A percentile compares a stretch with the other conserved stretches of the same genome.
Evolutionary conservation across 2,329 filamentous ascomycete genomes (phyloP).

Genomic region (Trichoderma harzianum): DNA sequence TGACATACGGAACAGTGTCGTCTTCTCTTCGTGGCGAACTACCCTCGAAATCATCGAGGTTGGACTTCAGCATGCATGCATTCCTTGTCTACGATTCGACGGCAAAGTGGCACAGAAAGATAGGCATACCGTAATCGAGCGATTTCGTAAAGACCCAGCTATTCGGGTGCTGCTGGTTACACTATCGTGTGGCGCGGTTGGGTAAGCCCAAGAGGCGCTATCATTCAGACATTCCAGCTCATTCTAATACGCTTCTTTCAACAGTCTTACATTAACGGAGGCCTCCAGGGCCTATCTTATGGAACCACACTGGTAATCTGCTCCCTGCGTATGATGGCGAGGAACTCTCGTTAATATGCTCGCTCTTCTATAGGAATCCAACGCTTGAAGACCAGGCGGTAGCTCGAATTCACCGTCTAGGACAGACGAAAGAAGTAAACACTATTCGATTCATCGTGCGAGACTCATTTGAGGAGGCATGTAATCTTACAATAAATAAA

Average conservation of each 20-base stretch:
- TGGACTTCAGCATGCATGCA: constrained; percentile 34
- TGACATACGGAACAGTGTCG: constrained; percentile 35
- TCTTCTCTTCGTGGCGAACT: constrained; percentile 50
- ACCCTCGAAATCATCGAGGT: constrained; percentile 45
- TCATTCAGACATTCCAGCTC: not conserved
- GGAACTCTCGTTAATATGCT: not conserved
- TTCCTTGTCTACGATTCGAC: constrained; percentile 44
- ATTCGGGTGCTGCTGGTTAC: constrained; percentile 47
- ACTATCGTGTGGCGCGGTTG: constrained; percentile 49
- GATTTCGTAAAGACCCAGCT: constrained; percentile 37
- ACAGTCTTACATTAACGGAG: constrained; percentile 45
- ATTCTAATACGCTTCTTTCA: not conserved
- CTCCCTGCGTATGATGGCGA: not conserved
- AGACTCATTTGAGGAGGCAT: constrained; percentile 38
- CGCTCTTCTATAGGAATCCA: constrained; percentile 35
- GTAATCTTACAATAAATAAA: too few species aligned
- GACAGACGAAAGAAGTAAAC: constrained; percentile 35
- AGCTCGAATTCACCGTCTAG: constrained; percentile 37
- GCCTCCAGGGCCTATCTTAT: constrained; percentile 47
- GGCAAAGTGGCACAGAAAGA: constrained; percentile 43
- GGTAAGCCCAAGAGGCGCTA: constrained; percentile 33
- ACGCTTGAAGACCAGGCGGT: constrained; percentile 44
- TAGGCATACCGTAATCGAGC: constrained; percentile 38
- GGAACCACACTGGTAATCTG: constrained; percentile 46
- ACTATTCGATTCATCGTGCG: constrained; percentile 38